Evolutionary conservation across 2,329 filamentous ascomycete species (phyloP), one percentile per base, ranked within the genome.

Genomic region (Rhynchosporium secalis): DNA sequence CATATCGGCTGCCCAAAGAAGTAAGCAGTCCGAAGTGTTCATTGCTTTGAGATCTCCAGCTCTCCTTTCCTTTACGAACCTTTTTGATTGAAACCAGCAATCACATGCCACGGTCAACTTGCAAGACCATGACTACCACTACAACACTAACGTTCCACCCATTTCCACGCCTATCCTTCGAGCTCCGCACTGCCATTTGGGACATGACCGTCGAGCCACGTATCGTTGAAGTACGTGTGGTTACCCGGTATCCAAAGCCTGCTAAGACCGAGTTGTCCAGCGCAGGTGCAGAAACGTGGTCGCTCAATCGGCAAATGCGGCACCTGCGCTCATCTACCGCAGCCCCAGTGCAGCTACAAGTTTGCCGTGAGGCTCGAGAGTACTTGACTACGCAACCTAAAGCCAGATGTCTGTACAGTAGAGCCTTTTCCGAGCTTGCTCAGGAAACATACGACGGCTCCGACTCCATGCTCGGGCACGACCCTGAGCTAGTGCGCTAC

Each of bases 321-420:
- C 31, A 52, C 48, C 48, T 52, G 48, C 48, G 31, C 48, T 52
- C 48, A 28, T 26, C 48, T 52, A 52, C 48, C 13, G 31, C 48
- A 38, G 48, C 48, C 33, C 48, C 48, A 13, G 48, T 12, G 15
- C 48, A 52, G 48, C 48, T 52, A 38, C 48, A 52, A 52, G 8
- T 10, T 52, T 52, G 48, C 48, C 48, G 48, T 52, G 48, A 51
- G 48, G 48, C 48, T 51, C 48, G 48, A 51, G 48, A 51, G 48
- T 51, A 51, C 48, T 51, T 51, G 48, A 51, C 48, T 36, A 51
- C 48, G 29, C 48, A 51, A 28, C 48, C 48, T 51, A 51, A 51
- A 51, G 48, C 48, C 36, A 51, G 48, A 36, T 51, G 1, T 38
- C 48, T 51, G 48, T 51, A 36, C 48, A 51, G 48, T 51, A 36